Evolutionary conservation across 75 land plant genomes (phyloP), one percentile per base, ranked within the genome.

Genomic region (Sequoia sempervirens): DNA sequence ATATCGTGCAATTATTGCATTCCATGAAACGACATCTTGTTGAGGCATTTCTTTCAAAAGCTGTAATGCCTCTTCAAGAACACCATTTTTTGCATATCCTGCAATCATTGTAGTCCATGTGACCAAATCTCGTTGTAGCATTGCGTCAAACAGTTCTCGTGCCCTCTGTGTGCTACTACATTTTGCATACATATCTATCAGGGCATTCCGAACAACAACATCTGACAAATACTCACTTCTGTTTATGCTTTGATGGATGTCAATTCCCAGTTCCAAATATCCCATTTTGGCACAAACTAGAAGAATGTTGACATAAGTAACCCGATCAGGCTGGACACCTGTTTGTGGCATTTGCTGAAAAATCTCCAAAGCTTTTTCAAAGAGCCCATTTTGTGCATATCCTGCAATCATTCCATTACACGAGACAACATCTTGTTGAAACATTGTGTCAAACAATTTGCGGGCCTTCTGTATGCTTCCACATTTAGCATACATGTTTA

Each of bases 61-160:
- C n/a, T 80, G 80, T 32, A 87, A 32, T 50, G 95, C 97, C 54
- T 84, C 87, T 23, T 41, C 79, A 18, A 90, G 91, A 81, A 84
- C 75, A 13, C 95, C 92, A 41, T 79, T 52, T 66, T 84, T 81
- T 10, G 92, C 93, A 83, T 85, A 89, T 1, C 95, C 95, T 75
- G 89, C 89, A 8, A 94, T 72, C 87, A 94, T 54, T n/a, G 88
- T 92, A 85, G 91, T 93, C 94, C 94, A 94, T n/a, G 93, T 87
- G 5, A 89, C 83, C 82, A 84, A 88, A 87, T 91, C 93, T 72
- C 82, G 88, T 40, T 66, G 20, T 40, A 79, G 37, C 14, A 82
- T 84, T 2, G n/a, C 34, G 52, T 89, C 89, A 82, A 94, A 94
- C 79, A 88, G 90, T 10, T 81, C 81, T 78, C 82, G 76, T 2